phyloP scores from a whole-genome alignment of 2,329 filamentous ascomycete species.

The Lachnellula subtilissima region DNA sequence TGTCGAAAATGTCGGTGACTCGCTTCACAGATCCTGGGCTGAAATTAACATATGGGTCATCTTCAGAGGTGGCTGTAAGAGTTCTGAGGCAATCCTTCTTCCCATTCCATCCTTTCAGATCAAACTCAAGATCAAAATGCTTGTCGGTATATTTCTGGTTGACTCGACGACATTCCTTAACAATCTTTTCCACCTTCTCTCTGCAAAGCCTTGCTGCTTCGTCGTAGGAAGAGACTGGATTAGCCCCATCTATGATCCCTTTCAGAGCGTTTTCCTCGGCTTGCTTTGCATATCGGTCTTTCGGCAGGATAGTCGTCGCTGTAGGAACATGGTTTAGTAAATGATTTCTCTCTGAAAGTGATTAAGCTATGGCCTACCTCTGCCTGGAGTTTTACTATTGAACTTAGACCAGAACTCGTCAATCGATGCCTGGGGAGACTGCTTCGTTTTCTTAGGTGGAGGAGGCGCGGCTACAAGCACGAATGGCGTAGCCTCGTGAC shows the following conservation, averaged over 20 bases:
- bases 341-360: background rate
- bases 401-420: constrained; percentile 72
- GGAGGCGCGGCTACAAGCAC: background rate
- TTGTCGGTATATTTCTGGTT: constrained; percentile 84
- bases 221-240: constrained; percentile 64
- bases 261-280: constrained; percentile 52
- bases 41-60: background rate
- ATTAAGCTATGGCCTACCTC: constrained; percentile 40
- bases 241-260: constrained; percentile 49
- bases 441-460: constrained; percentile 35
- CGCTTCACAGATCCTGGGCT: constrained; percentile 45
- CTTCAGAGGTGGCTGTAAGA: constrained; percentile 28
- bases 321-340: background rate
- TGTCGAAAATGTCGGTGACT: constrained; percentile 67
- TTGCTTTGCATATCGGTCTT: constrained; percentile 59
- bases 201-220: constrained; percentile 66
- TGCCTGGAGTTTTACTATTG: constrained; percentile 64
- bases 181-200: constrained; percentile 58
- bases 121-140: constrained; percentile 80
- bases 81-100: constrained; percentile 46
- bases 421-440: constrained; percentile 62
- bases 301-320: constrained; percentile 66
- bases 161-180: constrained; percentile 63
- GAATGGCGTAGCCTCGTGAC: background rate
- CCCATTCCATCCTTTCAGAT: constrained; percentile 54